These are phyloP conservation scores for Suillus subluteus DNA, from an alignment of 768 basidiomycete species.

Conservation along the genomic window DNA sequence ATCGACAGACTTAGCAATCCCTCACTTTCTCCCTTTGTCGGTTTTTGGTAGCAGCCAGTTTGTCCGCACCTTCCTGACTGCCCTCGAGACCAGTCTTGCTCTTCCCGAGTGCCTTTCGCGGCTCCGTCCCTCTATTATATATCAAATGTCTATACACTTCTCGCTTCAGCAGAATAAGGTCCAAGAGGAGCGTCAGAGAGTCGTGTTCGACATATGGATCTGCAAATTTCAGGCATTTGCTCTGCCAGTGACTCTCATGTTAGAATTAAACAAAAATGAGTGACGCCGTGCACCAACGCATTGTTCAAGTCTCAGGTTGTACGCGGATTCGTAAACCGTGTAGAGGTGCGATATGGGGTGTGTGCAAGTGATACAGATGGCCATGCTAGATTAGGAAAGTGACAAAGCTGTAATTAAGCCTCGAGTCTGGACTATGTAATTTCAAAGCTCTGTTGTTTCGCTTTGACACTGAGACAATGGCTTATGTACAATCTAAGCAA, in stretches of 20 bases:
- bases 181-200: slow-evolving; percentile 68
- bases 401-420: not conserved
- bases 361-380: slow-evolving; percentile 81
- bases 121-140: slow-evolving; percentile 76
- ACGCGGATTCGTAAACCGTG: slow-evolving; percentile 77
- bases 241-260: slow-evolving; percentile 37
- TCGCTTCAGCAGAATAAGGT: slow-evolving; percentile 80
- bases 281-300: slow-evolving; percentile 57
- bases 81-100: not conserved
- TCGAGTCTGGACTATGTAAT: not conserved
- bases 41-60: not conserved
- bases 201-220: slow-evolving; percentile 92
- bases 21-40: slow-evolving; percentile 32
- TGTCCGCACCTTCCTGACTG: not conserved
- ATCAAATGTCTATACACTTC: slow-evolving; percentile 82
- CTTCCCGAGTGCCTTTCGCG: slow-evolving; percentile 46
- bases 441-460: not conserved
- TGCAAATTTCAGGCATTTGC: slow-evolving; percentile 65
- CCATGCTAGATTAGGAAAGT: slow-evolving; percentile 48
- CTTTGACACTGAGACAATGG: slow-evolving; percentile 1
- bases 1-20: not conserved
- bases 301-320: slow-evolving; percentile 82
- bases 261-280: slow-evolving; percentile 13
- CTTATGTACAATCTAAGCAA: not conserved
- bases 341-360: slow-evolving; percentile 68